Base-by-base conservation (phyloP, 176 grass and related monocot genomes). In the Carex parvula region DNA sequence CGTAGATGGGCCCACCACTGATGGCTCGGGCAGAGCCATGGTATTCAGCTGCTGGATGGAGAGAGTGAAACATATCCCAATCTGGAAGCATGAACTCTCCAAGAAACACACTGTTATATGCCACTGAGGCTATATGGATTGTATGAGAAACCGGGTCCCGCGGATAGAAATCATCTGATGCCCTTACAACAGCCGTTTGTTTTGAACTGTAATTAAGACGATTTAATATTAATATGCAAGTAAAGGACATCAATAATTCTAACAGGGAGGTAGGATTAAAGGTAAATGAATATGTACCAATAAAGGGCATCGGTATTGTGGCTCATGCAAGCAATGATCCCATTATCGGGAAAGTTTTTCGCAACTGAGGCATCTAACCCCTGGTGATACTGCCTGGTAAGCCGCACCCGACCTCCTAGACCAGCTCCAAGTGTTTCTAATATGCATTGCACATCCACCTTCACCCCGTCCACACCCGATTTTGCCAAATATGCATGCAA, bases 31-130 rank as follows among this genome's bases (percentile, higher is more conserved):
- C 96, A 5, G 96, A 95, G 44, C 90, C 96, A 17, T 98, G 96
- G 84, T 98, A 98, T 55, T 95, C 91, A 26, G 92, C 96, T 3
- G 96, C 91, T 0, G 89, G 93, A 72, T 98, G 96, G 3, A 89
- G 88, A 6, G 96, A 95, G 79, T 98, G 96, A 88, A 98, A 98
- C 96, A 98, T 95, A 65, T 98, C 96, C 93, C 96, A 98, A 69
- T 95, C 96, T 32, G 96, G 96, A 33, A 98, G 88, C 96, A 98
- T 98, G 88, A 98, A 90, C 89, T 95, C 96, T 16, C 96, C 96
- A 2, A 98, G 89, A 69, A 98, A 98, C 64, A 98, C 84, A 67
- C 92, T 95, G 86, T 98, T 98, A 87, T 95, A 98, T 4, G 93
- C 87, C 61, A 98, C 96, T 16, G 96, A 88, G 4, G 93, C 93